phyloP scores from a whole-genome alignment of 1,139 yeast species.

The Hyphopichia buzzinii region DNA sequence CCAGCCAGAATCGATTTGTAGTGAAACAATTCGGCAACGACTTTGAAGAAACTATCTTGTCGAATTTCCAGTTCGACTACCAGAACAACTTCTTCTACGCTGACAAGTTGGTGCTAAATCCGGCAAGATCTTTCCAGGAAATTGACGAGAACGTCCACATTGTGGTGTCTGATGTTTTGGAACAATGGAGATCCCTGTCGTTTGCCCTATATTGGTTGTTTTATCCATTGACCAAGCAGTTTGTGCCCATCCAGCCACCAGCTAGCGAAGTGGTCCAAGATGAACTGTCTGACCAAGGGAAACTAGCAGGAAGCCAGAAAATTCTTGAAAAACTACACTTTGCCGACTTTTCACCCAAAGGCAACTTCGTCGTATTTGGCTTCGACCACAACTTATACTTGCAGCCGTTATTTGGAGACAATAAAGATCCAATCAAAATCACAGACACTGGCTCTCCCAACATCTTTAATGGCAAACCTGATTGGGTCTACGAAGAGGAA shows the following conservation, averaged over 20 bases:
- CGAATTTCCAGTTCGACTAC: conserved; percentile 28
- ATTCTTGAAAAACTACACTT: conserved; percentile 34
- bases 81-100: conserved; percentile 32
- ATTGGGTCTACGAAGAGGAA: conserved; percentile 98
- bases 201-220: conserved; percentile 42
- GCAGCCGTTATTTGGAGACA: conserved; percentile 24
- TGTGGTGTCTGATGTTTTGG: conserved; percentile 27
- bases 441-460: conserved; percentile 67
- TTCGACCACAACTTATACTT: conserved; percentile 41
- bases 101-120: conserved; percentile 31
- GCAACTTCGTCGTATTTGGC: conserved; percentile 33
- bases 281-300: conserved; percentile 4
- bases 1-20: conserved; percentile 13
- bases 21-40: conserved; percentile 22
- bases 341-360: conserved; percentile 42
- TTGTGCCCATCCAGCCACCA: conserved; percentile 26
- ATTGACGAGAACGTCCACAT: conserved; percentile 27
- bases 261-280: conserved; percentile 5
- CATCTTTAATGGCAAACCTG: conserved; percentile 85
- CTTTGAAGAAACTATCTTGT: conserved; percentile 17
- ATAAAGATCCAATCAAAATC: conserved; percentile 32
- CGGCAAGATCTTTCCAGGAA: conserved; percentile 28
- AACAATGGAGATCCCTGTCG: conserved; percentile 43
- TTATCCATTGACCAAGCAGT: conserved; percentile 17
- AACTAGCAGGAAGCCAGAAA: conserved; percentile 6